A percentile compares a stretch with the other conserved stretches of the same genome.
phyloP scores from a whole-genome alignment of 257 asterid genomes.

The Solanum lignicaule region DNA sequence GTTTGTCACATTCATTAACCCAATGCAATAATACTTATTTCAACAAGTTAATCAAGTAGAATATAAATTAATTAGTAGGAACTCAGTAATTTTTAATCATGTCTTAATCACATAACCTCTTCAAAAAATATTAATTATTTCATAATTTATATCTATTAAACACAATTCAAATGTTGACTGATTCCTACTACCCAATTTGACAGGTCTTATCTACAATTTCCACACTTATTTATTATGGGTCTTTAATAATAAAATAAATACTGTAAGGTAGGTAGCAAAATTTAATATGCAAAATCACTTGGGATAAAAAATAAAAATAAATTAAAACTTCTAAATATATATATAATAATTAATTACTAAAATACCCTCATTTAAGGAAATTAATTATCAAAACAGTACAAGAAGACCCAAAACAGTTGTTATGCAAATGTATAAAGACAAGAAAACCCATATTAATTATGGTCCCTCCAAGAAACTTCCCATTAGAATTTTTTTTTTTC shows the following conservation, averaged over 20 bases:
- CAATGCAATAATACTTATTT: constrained; percentile 37
- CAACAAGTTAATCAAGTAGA: constrained; percentile 2
- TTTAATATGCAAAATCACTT: neutral
- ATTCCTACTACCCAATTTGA: constrained; percentile 13
- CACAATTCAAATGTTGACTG: neutral
- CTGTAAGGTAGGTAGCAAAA: neutral
- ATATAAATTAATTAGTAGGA: neutral
- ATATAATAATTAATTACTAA: neutral
- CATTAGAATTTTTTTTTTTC: neutral
- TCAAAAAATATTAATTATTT: neutral
- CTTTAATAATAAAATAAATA: neutral
- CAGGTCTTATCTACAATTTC: constrained; percentile 14
- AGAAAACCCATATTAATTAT: constrained; percentile 12
- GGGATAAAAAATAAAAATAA: neutral
- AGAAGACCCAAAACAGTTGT: constrained; percentile 19
- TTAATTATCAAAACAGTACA: constrained; percentile 1
- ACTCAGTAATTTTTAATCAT: constrained; percentile 13
- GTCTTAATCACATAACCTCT: constrained; percentile 1
- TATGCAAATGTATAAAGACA: constrained; percentile 7
- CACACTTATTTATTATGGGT: neutral
- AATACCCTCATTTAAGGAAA: constrained; percentile 7
- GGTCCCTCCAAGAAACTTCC: constrained; percentile 29
- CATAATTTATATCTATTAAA: neutral
- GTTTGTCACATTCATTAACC: neutral
- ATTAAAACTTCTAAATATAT: neutral